These are phyloP conservation scores for Leucocoprinus sp. DNA, from an alignment of 768 basidiomycete species.

Conservation along the genomic window DNA sequence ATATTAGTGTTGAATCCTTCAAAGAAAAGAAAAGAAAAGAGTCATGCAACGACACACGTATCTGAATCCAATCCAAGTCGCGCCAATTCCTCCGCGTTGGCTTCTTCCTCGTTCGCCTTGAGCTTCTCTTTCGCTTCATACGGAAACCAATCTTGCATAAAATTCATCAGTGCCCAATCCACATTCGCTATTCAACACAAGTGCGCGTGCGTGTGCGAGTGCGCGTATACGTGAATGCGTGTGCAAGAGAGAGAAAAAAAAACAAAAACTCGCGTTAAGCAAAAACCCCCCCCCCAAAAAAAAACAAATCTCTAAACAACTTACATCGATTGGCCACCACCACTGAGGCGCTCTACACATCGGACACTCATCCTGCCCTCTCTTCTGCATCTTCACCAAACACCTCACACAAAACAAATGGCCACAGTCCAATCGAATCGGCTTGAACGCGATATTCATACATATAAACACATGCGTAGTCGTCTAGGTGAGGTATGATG, in stretches of 20 bases:
- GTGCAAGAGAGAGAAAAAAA: too few relatives aligned
- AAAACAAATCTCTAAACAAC: too few relatives aligned
- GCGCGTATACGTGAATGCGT: too few relatives aligned
- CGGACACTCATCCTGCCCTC: constrained; percentile 68
- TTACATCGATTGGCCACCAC: constrained; percentile 67
- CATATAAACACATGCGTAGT: constrained; percentile 88
- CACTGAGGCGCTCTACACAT: constrained; percentile 79
- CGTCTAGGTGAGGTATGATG: constrained; percentile 69
- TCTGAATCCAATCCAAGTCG: constrained; percentile 55
- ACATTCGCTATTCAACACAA: constrained; percentile 48
- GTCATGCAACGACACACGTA: too few relatives aligned
- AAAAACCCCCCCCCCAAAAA: too few relatives aligned
- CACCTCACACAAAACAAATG: constrained; percentile 78
- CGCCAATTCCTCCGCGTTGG: constrained; percentile 55
- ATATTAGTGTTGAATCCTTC: too few relatives aligned
- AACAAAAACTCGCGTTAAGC: too few relatives aligned
- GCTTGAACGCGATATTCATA: constrained; percentile 86
- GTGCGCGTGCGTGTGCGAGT: background rate
- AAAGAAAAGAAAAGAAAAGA: too few relatives aligned
- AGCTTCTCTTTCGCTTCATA: constrained; percentile 69
- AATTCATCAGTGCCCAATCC: constrained; percentile 72
- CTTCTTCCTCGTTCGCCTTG: constrained; percentile 68
- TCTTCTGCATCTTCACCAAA: constrained; percentile 87
- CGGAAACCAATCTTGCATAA: constrained; percentile 92
- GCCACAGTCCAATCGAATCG: constrained; percentile 71